Evolutionary conservation across 768 basidiomycete species (phyloP).

Genomic region (Antrodiella citrinella): DNA sequence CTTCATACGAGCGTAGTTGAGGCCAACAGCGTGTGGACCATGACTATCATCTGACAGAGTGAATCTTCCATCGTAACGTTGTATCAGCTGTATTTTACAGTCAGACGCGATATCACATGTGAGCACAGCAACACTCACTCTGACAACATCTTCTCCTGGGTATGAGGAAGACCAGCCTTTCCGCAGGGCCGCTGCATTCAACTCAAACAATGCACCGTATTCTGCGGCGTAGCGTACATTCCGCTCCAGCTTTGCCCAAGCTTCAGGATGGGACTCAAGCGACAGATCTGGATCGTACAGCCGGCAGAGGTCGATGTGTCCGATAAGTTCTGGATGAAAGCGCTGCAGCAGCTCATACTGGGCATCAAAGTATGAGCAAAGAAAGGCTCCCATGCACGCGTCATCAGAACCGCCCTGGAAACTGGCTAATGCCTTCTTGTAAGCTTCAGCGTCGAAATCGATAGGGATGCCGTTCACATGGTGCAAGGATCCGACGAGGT

Average conservation of each 20-base stretch:
- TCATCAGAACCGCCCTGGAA: slow-evolving; percentile 19
- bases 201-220: slow-evolving; percentile 91
- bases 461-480: slow-evolving; percentile 85
- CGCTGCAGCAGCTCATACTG: slow-evolving; percentile 65
- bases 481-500: slow-evolving; percentile 89
- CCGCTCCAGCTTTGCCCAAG: slow-evolving; percentile 59
- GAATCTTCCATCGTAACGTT: slow-evolving; percentile 61
- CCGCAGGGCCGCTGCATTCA: slow-evolving; percentile 86
- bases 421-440: slow-evolving; percentile 47
- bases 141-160: slow-evolving; percentile 69
- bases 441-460: slow-evolving; percentile 80
- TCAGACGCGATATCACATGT: neutral
- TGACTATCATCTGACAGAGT: slow-evolving; percentile 95
- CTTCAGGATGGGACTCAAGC: slow-evolving; percentile 47
- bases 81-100: slow-evolving; percentile 48
- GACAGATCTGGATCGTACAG: slow-evolving; percentile 64
- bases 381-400: slow-evolving; percentile 35
- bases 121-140: slow-evolving; percentile 36
- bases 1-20: slow-evolving; percentile 66
- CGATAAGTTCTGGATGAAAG: slow-evolving; percentile 82
- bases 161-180: slow-evolving; percentile 87
- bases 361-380: slow-evolving; percentile 75
- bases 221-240: slow-evolving; percentile 65
- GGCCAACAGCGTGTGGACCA: slow-evolving; percentile 78
- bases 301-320: slow-evolving; percentile 89